Evolutionary conservation across 129 eudicot genomes (phyloP).

Genomic region (Chrysanthemum lavandulifolium): DNA sequence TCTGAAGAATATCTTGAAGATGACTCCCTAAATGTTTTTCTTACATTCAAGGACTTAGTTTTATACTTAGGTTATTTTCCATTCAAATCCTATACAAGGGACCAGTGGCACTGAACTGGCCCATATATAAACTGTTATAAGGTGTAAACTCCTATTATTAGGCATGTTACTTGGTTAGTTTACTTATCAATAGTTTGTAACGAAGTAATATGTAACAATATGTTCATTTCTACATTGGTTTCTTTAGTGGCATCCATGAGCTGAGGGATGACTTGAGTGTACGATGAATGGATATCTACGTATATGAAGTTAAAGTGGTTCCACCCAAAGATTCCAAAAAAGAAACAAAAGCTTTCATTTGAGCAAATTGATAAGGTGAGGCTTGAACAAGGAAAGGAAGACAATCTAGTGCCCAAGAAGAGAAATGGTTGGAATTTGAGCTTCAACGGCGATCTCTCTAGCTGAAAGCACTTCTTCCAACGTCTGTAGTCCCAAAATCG

Average conservation of each 20-base stretch:
- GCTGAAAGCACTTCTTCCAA: constrained; percentile 43
- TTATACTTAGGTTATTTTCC: too few species aligned
- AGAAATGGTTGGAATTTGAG: constrained; percentile 44
- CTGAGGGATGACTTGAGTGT: constrained; percentile 29
- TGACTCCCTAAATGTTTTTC: too few species aligned
- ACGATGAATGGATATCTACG: constrained; percentile 34
- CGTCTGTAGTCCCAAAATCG: constrained; percentile 50
- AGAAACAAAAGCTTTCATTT: constrained; percentile 52
- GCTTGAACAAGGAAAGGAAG: constrained; percentile 58
- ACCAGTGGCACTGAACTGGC: too few species aligned
- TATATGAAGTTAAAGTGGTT: constrained; percentile 31
- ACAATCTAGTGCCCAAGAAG: constrained; percentile 35
- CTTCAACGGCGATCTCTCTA: constrained; percentile 31
- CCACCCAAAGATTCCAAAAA: constrained; percentile 41
- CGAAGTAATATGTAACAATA: too few species aligned
- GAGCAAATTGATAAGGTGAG: constrained; percentile 31
- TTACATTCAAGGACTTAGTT: too few species aligned
- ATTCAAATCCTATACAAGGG: too few species aligned
- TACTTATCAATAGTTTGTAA: too few species aligned
- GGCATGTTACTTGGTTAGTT: too few species aligned
- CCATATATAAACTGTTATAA: too few species aligned
- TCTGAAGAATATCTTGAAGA: too few species aligned
- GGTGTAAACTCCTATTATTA: too few species aligned
- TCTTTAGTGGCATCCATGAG: constrained; percentile 35
- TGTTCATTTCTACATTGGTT: constrained; percentile 29